Evolutionary conservation across 805 yeast species (phyloP).

Genomic region (Saturnispora gosingensis): DNA sequence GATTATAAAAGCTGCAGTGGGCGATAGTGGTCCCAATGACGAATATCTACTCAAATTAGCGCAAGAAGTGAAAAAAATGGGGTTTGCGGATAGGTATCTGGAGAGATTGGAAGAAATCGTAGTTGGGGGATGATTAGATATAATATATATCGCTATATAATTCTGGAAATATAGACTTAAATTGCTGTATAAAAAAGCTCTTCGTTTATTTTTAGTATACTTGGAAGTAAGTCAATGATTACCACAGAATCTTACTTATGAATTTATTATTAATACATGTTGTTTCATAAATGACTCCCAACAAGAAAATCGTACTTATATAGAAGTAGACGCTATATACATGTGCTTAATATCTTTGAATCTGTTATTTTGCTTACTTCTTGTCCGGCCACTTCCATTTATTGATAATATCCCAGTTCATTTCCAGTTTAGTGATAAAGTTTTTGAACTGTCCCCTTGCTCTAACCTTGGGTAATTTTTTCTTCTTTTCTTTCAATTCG

Average conservation of each 20-base stretch:
- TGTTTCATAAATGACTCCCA: not conserved
- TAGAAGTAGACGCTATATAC: not conserved
- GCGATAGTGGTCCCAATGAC: constrained; percentile 75
- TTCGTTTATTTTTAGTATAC: no score
- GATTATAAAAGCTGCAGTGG: constrained; percentile 46
- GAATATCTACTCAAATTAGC: constrained; percentile 58
- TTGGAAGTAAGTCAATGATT: not conserved
- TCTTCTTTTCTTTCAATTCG: constrained; percentile 16
- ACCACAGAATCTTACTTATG: not conserved
- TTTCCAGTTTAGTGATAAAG: constrained; percentile 18
- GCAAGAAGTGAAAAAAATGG: constrained; percentile 36
- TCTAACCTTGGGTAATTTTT: constrained; percentile 3
- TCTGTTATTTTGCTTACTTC: not conserved
- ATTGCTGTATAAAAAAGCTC: no score
- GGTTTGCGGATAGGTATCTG: constrained; percentile 36
- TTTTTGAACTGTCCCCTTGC: constrained; percentile 16
- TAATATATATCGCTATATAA: not conserved
- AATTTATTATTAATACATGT: no score
- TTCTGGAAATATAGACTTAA: no score
- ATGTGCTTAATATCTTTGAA: not conserved
- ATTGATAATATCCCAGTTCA: constrained; percentile 26
- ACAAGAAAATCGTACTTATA: not conserved
- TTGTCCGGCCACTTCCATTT: constrained; percentile 26
- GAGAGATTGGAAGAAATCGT: constrained; percentile 18
- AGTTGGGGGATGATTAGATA: no score